phyloP scores from a whole-genome alignment of 805 yeast species.

The Saccharomycopsis capsularis region DNA sequence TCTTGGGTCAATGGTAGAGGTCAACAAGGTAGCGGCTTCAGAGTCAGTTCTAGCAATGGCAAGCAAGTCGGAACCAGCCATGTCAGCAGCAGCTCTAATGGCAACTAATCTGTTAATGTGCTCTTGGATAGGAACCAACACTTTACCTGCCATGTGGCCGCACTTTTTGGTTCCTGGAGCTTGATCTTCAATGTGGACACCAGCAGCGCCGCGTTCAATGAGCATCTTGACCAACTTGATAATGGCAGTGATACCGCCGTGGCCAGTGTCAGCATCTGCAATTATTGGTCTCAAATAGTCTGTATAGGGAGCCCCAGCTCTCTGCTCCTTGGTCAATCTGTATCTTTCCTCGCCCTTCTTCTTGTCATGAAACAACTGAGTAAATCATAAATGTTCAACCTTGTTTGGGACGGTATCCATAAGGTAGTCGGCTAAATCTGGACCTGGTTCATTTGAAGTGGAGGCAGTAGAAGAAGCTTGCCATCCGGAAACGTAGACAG shows the following conservation, averaged over 20 bases:
- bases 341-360: slow-evolving; percentile 86
- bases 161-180: slow-evolving; percentile 98
- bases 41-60: slow-evolving; percentile 95
- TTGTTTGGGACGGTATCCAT: slow-evolving; percentile 98
- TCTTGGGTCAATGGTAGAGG: slow-evolving; percentile 89
- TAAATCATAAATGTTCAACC: slow-evolving; percentile 94
- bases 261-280: slow-evolving; percentile 99
- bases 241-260: slow-evolving; percentile 96
- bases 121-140: slow-evolving; percentile 94
- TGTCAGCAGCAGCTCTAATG: slow-evolving; percentile 91
- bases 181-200: slow-evolving; percentile 97
- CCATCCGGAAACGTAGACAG: slow-evolving; percentile 96
- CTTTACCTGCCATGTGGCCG: slow-evolving; percentile 99
- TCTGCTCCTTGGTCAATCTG: slow-evolving; percentile 49
- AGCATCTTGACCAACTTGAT: slow-evolving; percentile 93
- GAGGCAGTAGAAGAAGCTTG: slow-evolving; percentile 98
- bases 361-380: slow-evolving; percentile 95
- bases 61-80: slow-evolving; percentile 78
- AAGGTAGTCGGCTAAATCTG: slow-evolving; percentile 97
- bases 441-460: slow-evolving; percentile 95
- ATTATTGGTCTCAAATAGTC: slow-evolving; percentile 92
- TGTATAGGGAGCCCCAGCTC: slow-evolving; percentile 62
- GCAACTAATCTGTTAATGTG: slow-evolving; percentile 93
- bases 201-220: slow-evolving; percentile 97
- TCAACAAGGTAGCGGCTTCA: slow-evolving; percentile 92